Base-by-base conservation (phyloP, 2,329 filamentous ascomycete species). In the Fusarium sp. region DNA sequence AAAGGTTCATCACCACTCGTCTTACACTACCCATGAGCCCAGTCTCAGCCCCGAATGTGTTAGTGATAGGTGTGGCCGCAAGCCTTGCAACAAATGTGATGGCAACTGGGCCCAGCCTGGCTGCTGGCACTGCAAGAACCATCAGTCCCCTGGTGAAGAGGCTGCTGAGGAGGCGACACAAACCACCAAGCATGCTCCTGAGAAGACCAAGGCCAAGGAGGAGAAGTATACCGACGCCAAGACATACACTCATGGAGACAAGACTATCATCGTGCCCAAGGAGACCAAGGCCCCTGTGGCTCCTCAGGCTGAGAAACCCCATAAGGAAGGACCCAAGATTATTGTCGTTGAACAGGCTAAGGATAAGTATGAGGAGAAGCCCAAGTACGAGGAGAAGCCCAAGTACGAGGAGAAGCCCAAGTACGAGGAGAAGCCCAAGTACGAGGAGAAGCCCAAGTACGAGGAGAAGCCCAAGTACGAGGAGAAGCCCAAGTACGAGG, bases 51-150 rank as follows among this genome's bases (percentile, higher is more conserved):
- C 66, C n/a, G 41, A 59, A 21, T 74, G 73, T 43, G 21, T 60
- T n/a, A 68, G 72, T 35, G 52, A 61, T 11, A 59, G 72, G 28
- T 75, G 73, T 60, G 52, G 63, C 33, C 69, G 66, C 43, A 75
- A 77, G 68, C 60, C 68, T 33, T 77, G 73, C 69, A 54, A 60
- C 38, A 64, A 77, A 66, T 76, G 73, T 55, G 63, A 70, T 29
- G 64, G 63, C 10, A 48, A 74, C 44, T 76, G 72, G 73, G 75
- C 75, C 20, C 70, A 74, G 57, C 75, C 75, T 49, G 74, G 75
- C 49, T 77, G 75, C 63, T 75, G 72, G 73, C 74, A 77, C 61
- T 77, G 75, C 72, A 77, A 76, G 62, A 66, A 59, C 23, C 52
- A 60, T 47, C 61, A 69, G 29, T 72, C 63, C 53, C 26, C 66